phyloP scores from a whole-genome alignment of 2,329 filamentous ascomycete genomes.

The Ceratocystis huliohia region DNA sequence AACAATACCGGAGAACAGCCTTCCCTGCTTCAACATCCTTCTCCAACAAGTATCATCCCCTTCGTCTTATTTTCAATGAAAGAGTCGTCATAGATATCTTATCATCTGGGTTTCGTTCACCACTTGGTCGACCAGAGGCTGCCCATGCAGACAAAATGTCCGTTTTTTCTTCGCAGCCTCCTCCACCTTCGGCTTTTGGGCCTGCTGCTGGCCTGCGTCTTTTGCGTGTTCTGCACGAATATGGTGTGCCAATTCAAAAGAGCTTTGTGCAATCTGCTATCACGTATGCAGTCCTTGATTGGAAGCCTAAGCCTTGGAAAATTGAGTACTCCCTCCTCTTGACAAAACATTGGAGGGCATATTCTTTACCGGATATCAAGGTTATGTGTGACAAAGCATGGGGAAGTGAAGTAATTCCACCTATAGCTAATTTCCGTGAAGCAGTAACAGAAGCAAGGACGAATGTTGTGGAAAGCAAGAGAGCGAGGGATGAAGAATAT shows the following conservation, averaged over 20 bases:
- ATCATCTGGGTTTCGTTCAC: conserved; percentile 14
- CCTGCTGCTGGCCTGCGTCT: conserved; percentile 17
- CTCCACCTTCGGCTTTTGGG: conserved; percentile 14
- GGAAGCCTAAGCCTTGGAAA: conserved; percentile 18
- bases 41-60: conserved; percentile 15
- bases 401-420: conserved; percentile 16
- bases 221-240: conserved; percentile 13
- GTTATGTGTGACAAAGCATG: conserved; percentile 18
- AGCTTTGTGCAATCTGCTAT: conserved; percentile 15
- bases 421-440: conserved; percentile 2
- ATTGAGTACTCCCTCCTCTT: conserved; percentile 11
- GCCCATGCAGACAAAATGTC: conserved; percentile 7
- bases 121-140: conserved; percentile 5
- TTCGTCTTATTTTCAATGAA: conserved; percentile 19
- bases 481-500: conserved; percentile 6
- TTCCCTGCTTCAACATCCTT: conserved; percentile 12
- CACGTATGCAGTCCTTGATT: conserved; percentile 17
- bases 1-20: conserved; percentile 1
- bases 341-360: conserved; percentile 13
- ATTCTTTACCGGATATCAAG: conserved; percentile 17
- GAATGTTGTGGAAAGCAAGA: conserved; percentile 11
- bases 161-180: neutral
- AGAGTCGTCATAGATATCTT: conserved; percentile 17
- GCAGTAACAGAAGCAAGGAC: conserved; percentile 11
- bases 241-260: conserved; percentile 9